Percentiles rank a stretch among this genome's conserved stretches.
Evolutionary conservation across 768 basidiomycete genomes (phyloP).

Genomic region (Boletus huronensis): DNA sequence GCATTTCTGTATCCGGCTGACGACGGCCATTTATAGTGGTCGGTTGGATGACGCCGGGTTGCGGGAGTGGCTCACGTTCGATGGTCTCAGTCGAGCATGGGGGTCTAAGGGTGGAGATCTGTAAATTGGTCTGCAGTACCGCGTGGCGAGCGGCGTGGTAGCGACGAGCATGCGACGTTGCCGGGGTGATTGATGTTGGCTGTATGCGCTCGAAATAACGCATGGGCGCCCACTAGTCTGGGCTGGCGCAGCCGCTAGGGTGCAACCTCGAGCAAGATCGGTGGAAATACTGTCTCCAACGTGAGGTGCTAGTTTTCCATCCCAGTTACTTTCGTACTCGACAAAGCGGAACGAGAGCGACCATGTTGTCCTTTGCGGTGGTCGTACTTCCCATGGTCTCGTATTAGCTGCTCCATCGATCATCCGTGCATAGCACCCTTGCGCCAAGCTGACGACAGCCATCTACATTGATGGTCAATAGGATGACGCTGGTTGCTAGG

Average conservation of each 20-base stretch:
- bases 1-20: slow-evolving; percentile 6
- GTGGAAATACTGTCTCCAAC: neutral
- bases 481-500: slow-evolving; percentile 2
- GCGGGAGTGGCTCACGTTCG: slow-evolving; percentile 10
- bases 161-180: neutral
- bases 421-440: slow-evolving; percentile 10
- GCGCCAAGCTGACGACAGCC: neutral
- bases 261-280: neutral
- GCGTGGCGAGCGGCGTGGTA: neutral
- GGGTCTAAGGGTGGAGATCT: neutral
- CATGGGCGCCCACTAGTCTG: neutral
- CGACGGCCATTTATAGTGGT: neutral
- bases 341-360: neutral
- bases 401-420: neutral
- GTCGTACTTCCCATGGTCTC: neutral
- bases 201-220: slow-evolving; percentile 2
- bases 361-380: neutral
- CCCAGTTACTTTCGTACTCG: neutral
- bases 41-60: slow-evolving; percentile 7
- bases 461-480: neutral
- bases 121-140: neutral
- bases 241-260: neutral
- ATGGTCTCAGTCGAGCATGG: neutral
- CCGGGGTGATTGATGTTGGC: neutral
- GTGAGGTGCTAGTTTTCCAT: neutral